These are phyloP conservation scores for Saccharomycopsis hybrid DNA, from an alignment of 1,139 yeast species.

Conservation along the genomic window DNA sequence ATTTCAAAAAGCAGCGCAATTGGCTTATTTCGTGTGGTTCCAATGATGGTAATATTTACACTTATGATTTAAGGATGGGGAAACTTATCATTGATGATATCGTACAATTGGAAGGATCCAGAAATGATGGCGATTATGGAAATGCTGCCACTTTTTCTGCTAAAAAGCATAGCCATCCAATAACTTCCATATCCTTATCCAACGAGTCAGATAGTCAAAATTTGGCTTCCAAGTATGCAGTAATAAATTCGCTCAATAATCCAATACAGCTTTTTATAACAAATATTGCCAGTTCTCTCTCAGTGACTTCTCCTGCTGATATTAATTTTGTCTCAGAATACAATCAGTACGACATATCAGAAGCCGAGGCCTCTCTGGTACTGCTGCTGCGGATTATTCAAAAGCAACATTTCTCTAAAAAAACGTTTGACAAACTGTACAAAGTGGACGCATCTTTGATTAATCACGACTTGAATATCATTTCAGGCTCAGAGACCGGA, in stretches of 20 bases:
- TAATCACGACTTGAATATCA: not conserved
- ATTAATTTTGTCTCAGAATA: constrained; percentile 6
- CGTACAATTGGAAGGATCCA: not conserved
- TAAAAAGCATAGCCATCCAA: too few species aligned
- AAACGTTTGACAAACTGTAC: constrained; percentile 5
- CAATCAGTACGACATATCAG: constrained; percentile 8
- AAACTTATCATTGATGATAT: constrained; percentile 9
- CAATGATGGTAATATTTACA: constrained; percentile 11
- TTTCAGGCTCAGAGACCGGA: constrained; percentile 20
- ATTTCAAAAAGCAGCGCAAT: constrained; percentile 1
- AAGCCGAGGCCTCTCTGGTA: too few species aligned
- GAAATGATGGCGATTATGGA: too few species aligned
- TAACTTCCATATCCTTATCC: constrained; percentile 8
- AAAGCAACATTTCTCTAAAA: constrained; percentile 2
- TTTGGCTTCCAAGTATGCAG: constrained; percentile 3
- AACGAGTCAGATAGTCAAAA: not conserved
- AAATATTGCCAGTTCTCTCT: not conserved
- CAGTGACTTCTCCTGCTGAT: not conserved
- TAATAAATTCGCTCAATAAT: constrained; percentile 8
- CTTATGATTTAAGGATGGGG: constrained; percentile 13
- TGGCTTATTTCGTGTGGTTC: constrained; percentile 18
- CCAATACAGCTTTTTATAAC: not conserved
- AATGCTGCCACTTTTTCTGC: too few species aligned
- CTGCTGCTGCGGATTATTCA: too few species aligned
- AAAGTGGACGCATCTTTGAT: constrained; percentile 7